Evolutionary conservation across 1,284 basidiomycete genomes (phyloP).

Genomic region (Naganishia liquefaciens): DNA sequence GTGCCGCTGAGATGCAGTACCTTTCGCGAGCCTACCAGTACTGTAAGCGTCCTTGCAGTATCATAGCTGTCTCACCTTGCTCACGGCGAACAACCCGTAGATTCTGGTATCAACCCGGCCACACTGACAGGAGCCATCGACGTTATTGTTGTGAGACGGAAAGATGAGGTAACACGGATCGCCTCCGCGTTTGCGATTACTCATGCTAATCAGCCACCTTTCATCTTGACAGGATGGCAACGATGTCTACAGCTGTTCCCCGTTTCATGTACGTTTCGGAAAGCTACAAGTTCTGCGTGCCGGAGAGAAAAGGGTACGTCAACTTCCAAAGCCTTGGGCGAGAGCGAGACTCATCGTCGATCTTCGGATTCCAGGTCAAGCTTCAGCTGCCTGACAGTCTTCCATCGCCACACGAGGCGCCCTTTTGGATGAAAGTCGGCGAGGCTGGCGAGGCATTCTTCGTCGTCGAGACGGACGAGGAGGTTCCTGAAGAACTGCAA

Average conservation of each 20-base stretch:
- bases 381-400: slow-evolving; percentile 63
- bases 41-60: slow-evolving; percentile 38
- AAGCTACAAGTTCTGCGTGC: slow-evolving; percentile 96
- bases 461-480: slow-evolving; percentile 93
- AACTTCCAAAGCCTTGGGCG: slow-evolving; percentile 19
- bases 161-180: slow-evolving; percentile 57
- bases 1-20: slow-evolving; percentile 45
- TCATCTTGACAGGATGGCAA: slow-evolving; percentile 41
- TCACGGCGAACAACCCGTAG: slow-evolving; percentile 35
- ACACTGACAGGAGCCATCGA: slow-evolving; percentile 96
- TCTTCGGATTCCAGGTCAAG: slow-evolving; percentile 63
- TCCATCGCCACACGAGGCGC: slow-evolving; percentile 56
- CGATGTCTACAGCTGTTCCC: slow-evolving; percentile 81
- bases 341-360: neutral
- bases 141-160: slow-evolving; percentile 85
- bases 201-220: neutral
- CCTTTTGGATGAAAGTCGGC: slow-evolving; percentile 97
- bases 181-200: neutral
- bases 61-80: neutral
- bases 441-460: slow-evolving; percentile 99
- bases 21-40: slow-evolving; percentile 53
- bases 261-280: slow-evolving; percentile 97
- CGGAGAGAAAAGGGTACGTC: slow-evolving; percentile 81
- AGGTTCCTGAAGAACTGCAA: slow-evolving; percentile 88
- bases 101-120: slow-evolving; percentile 75